phyloP scores from a whole-genome alignment of 208 protist genomes.

The Naegleria gruberi region DNA sequence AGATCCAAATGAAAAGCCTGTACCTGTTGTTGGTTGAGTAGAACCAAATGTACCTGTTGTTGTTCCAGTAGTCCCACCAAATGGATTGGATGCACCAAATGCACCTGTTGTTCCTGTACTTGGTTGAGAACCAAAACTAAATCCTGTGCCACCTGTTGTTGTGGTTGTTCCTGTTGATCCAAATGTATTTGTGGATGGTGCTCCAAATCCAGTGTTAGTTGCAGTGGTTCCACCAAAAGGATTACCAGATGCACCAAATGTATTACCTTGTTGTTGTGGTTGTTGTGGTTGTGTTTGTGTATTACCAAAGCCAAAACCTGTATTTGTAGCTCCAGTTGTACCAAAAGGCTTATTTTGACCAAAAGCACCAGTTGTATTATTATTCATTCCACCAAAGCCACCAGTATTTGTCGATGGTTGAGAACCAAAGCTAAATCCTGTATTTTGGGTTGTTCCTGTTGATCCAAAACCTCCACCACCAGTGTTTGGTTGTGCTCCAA shows the following conservation, averaged over 20 bases:
- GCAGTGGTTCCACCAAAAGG: neutral
- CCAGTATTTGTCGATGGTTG: neutral
- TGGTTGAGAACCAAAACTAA: neutral
- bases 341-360: neutral
- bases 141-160: neutral
- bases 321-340: neutral
- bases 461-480: neutral
- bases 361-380: neutral
- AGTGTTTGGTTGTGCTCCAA: neutral
- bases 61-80: neutral
- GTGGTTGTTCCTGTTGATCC: neutral
- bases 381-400: neutral
- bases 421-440: neutral
- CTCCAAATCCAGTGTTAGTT: neutral
- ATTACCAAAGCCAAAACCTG: neutral
- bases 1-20: neutral
- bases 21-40: neutral
- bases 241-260: neutral
- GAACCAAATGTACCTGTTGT: neutral
- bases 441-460: neutral
- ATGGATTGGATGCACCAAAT: neutral
- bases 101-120: neutral
- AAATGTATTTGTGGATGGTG: neutral
- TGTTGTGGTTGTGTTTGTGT: neutral
- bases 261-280: neutral